Base-by-base conservation (phyloP, 257 asterid species). In the Datura wrightii region DNA sequence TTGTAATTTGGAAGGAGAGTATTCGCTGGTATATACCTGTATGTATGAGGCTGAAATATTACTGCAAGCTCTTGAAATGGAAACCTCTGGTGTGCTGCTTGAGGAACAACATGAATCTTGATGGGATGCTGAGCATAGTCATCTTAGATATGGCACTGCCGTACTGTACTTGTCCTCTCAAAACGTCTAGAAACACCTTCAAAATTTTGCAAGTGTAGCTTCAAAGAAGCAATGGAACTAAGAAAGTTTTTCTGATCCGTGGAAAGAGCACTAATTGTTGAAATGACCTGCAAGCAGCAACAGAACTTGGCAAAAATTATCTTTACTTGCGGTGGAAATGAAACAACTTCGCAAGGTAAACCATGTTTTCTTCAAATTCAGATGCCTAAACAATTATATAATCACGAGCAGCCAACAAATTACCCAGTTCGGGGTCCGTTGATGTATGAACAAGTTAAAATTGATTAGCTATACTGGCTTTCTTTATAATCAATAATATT, bases 91-190 rank as follows among this genome's bases (percentile, higher is more conserved):
- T 85, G 82, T 80, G 90, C 86, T 59, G 92, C 88, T 86, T 88
- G 88, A 85, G 88, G 67, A 85, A 85, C 79, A 10, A 85, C 87
- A n/a, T 18, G 82, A 76, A 89, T 83, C 70, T 88, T 89, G 14
- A 84, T 74, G 34, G 92, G 92, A 86, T 90, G 90, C 50, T 88
- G 90, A 85, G 90, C 92, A 70, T 83, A 88, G 76, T 88, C 90
- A n/a, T 90, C 90, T 74, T 70, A 88, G 15, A 88, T 86, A 78
- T 88, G 86, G 80, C 83, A 88, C 48, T 86, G 84, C 5, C 69
- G 72, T 24, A 90, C 59, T 69, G 44, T 42, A 69, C 92, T 86
- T 60, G 85, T 81, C 85, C 80, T 83, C 87, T 90, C 92, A 70
- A 90, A 90, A 59, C 89, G 89, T 69, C 87, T 83, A 46, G 80